These are phyloP conservation scores for Rhizodiscina lignyota DNA, from an alignment of 495 filamentous ascomycete genomes.

Conservation along the genomic window DNA sequence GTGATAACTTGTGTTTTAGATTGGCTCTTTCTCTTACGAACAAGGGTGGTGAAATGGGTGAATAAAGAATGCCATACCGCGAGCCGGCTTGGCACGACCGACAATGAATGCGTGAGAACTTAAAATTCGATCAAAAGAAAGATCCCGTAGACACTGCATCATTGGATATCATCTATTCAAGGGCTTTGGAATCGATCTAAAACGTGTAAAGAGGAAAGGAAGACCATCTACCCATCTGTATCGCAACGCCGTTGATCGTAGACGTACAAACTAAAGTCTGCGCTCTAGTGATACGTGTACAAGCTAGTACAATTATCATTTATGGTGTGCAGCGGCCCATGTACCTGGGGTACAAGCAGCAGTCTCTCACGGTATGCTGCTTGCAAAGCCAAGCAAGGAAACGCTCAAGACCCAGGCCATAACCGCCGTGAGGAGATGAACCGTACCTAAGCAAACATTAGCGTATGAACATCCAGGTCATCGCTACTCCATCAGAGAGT, in stretches of 20 bases:
- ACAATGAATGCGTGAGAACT: too few species aligned
- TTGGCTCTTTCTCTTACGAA: too few species aligned
- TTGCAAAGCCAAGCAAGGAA: conserved; percentile 95
- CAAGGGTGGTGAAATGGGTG: too few species aligned
- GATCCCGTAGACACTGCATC: too few species aligned
- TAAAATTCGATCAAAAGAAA: too few species aligned
- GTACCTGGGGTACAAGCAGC: conserved; percentile 83
- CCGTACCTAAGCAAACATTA: conserved; percentile 46
- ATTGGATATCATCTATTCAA: conserved; percentile 11
- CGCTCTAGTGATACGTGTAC: neutral
- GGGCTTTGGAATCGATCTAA: neutral
- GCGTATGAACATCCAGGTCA: too few species aligned
- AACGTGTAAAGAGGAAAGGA: neutral
- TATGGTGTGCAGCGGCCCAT: conserved; percentile 87
- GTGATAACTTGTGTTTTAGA: too few species aligned
- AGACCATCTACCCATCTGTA: neutral
- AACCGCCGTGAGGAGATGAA: conserved; percentile 85
- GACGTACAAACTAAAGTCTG: neutral
- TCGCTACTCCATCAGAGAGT: too few species aligned
- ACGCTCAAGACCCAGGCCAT: conserved; percentile 86
- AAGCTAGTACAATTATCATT: conserved; percentile 3
- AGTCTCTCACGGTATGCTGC: conserved; percentile 79
- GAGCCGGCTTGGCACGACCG: too few species aligned
- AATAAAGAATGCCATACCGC: too few species aligned
- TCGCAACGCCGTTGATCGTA: neutral